Evolutionary conservation across 345 rosid species (phyloP), one percentile per base, ranked within the genome.

Genomic region (Anastatica hierochuntica): DNA sequence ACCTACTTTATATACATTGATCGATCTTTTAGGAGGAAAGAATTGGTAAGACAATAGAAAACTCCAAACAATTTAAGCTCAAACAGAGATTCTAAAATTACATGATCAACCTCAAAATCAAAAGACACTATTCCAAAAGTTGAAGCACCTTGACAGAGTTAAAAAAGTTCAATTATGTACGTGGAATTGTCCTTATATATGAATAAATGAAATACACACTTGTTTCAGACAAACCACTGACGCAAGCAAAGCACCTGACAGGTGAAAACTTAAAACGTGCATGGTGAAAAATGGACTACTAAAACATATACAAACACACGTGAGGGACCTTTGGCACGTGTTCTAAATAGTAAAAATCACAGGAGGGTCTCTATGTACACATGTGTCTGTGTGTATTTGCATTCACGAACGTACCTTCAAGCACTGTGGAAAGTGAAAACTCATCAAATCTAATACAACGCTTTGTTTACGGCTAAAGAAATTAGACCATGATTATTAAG

Each of bases 161-260:
- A n/a, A n/a, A n/a, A n/a, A n/a, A n/a, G n/a, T n/a, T n/a, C n/a
- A n/a, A n/a, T n/a, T n/a, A n/a, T n/a, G n/a, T n/a, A n/a, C n/a
- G n/a, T n/a, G n/a, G n/a, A n/a, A n/a, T 33, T 14, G 62, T 33
- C 31, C 34, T 57, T 57, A n/a, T 3, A 3, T 33, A 1, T 2
- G 16, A 14, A 14, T 42, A 48, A 48, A 39, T 20, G 14, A 47
- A 18, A 27, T 8, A 17, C 26, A 27, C 31, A 38, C 14, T 45
- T 16, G 7, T 31, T 58, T 31, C 33, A 58, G 55, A 17, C 39
- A 29, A 44, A 48, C 64, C 33, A 59, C 31, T 59, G 64, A 48
- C 47, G 33, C 56, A 47, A 38, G 39, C 31, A 59, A 59, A 39
- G n/a, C 56, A 59, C 33, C 64, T 59, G 37, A 49, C 48, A 60